phyloP scores from a whole-genome alignment of 2,329 filamentous ascomycete genomes.

The Venturia effusa region DNA sequence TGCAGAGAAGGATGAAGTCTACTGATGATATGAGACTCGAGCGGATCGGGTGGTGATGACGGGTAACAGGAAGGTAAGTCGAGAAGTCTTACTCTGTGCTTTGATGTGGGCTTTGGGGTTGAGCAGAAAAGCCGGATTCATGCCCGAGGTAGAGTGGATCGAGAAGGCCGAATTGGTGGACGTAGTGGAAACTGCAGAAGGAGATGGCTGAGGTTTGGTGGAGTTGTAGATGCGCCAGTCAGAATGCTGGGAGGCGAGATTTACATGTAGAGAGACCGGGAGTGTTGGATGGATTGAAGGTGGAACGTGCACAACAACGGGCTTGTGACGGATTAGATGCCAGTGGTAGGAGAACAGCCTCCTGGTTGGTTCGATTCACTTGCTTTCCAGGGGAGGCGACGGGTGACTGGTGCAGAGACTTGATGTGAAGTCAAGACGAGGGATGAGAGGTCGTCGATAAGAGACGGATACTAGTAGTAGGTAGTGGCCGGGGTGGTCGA shows the following conservation, averaged over 20 bases:
- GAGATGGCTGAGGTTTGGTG: background rate
- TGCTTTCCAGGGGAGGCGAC: no score
- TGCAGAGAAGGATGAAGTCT: background rate
- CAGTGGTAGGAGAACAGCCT: no score
- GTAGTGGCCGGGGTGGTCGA: no score
- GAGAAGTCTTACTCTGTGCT: conserved; percentile 15
- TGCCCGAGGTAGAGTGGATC: conserved; percentile 11
- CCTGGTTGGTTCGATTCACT: no score
- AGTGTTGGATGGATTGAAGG: background rate
- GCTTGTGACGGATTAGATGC: no score
- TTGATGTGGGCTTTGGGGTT: conserved; percentile 28
- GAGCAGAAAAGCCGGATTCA: conserved; percentile 26
- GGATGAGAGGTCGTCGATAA: background rate
- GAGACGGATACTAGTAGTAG: no score
- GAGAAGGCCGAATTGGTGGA: background rate
- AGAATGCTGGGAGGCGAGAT: background rate
- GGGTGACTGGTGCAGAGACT: background rate
- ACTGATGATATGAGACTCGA: background rate
- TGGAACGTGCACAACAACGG: no score
- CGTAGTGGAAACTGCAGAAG: background rate
- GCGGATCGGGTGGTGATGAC: background rate
- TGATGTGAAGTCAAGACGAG: background rate
- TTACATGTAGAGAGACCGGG: background rate
- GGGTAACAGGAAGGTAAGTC: background rate
- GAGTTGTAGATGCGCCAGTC: background rate